Conservation (phyloP, 345 rosid species). For the Aegle marmelos region DNA sequence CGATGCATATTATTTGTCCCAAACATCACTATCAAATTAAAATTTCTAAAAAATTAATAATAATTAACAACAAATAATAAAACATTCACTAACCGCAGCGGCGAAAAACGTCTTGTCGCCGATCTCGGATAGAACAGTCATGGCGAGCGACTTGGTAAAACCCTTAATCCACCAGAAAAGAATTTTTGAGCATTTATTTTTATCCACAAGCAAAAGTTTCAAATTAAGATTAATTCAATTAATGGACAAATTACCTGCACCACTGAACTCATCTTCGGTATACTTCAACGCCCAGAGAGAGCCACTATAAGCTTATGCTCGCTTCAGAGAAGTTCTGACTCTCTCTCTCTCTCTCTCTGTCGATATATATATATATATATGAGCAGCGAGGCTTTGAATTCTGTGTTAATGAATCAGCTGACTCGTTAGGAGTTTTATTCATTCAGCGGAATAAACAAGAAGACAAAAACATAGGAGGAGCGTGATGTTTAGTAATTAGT, state of each 20-base stretch:
- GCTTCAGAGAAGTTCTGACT: background rate
- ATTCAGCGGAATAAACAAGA: background rate
- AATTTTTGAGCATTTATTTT: background rate
- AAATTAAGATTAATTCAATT: background rate
- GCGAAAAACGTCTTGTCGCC: constrained; percentile 99
- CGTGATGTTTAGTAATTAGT: background rate
- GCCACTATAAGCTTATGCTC: background rate
- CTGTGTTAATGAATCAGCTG: background rate
- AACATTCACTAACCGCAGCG: constrained; percentile 68
- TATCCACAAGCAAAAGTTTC: background rate
- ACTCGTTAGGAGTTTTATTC: background rate
- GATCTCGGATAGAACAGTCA: constrained; percentile 95
- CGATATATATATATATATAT: no score
- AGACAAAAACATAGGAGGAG: no score
- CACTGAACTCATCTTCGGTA: constrained; percentile 52
- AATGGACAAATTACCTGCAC: constrained; percentile 46
- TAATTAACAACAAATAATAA: background rate
- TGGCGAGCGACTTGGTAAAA: constrained; percentile 90
- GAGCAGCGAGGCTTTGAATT: background rate
- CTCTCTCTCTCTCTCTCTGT: no score
- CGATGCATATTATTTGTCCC: background rate
- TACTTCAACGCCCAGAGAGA: constrained; percentile 3
- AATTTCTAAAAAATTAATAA: background rate
- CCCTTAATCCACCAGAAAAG: constrained; percentile 44
- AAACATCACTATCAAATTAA: background rate